Evolutionary conservation across 257 asterid species (phyloP), one percentile per base, ranked within the genome.

Genomic region (Galeopsis tetrahit): DNA sequence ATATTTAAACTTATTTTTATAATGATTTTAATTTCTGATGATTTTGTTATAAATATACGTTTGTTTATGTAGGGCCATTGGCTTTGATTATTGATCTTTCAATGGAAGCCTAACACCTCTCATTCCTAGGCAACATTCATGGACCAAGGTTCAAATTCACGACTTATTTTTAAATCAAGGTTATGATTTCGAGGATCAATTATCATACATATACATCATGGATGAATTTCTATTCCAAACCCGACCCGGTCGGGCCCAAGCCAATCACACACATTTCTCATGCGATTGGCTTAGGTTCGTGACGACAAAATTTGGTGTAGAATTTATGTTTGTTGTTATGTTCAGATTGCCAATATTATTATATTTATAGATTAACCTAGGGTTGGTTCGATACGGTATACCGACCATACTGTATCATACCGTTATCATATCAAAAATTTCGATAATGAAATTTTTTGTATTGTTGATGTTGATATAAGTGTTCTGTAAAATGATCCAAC

Each of bases 341-440:
- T 63, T 14, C 21, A 69, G 74, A 14, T 55, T 5, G 74, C 74
- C 7, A 69, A 69, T n/a, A n/a, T n/a, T 28, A 43, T 69, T 2
- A 69, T 69, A 55, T 69, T 38, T 11, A 21, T 55, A 10, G 74
- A 69, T 60, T n/a, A n/a, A n/a, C n/a, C n/a, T n/a, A n/a, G n/a
- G n/a, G n/a, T n/a, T n/a, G n/a, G n/a, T n/a, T n/a, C n/a, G n/a
- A n/a, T n/a, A n/a, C n/a, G n/a, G n/a, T n/a, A n/a, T n/a, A n/a
- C n/a, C n/a, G n/a, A n/a, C n/a, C n/a, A n/a, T n/a, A n/a, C n/a
- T n/a, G n/a, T n/a, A n/a, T n/a, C n/a, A n/a, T n/a, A n/a, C n/a
- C n/a, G n/a, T n/a, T n/a, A n/a, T n/a, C n/a, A n/a, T n/a, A n/a
- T n/a, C n/a, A n/a, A n/a, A n/a, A n/a, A n/a, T n/a, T n/a, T n/a